Conservation (phyloP, 1,284 basidiomycete species). For the Austroboletus rostrupii region DNA sequence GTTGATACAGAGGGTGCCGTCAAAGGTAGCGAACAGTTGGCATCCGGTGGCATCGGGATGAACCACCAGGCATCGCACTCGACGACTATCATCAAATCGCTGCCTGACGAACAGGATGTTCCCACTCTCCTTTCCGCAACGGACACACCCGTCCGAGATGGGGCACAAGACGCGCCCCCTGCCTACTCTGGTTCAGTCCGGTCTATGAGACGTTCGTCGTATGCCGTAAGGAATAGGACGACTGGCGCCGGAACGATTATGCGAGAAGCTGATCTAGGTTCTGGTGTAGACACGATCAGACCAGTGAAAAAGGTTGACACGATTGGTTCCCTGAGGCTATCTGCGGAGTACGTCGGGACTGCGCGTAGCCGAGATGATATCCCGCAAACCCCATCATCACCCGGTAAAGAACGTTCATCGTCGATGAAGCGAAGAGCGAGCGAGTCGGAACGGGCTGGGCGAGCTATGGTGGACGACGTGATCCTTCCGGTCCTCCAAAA, state of each 20-base stretch:
- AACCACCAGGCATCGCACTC: slow-evolving; percentile 59
- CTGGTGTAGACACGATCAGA: slow-evolving; percentile 83
- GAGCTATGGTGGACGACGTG: slow-evolving; percentile 74
- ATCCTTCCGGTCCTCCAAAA: slow-evolving; percentile 72
- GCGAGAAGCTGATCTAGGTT: slow-evolving; percentile 77
- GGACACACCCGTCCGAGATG: slow-evolving; percentile 23
- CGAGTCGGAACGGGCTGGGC: slow-evolving; percentile 65
- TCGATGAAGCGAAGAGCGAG: slow-evolving; percentile 43
- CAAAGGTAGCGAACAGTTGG: slow-evolving; percentile 57
- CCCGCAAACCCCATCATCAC: slow-evolving; percentile 35
- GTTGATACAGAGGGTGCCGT: slow-evolving; percentile 57
- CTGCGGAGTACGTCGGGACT: slow-evolving; percentile 78
- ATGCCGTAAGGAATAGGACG: slow-evolving; percentile 64
- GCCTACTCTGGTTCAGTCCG: slow-evolving; percentile 57
- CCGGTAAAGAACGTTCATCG: slow-evolving; percentile 36
- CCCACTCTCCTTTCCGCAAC: slow-evolving; percentile 36
- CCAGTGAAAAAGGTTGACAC: slow-evolving; percentile 91
- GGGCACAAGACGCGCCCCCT: slow-evolving; percentile 51
- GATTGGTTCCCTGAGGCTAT: slow-evolving; percentile 70
- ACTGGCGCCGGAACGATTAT: slow-evolving; percentile 72
- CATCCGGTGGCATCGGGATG: slow-evolving; percentile 42
- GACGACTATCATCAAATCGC: slow-evolving; percentile 61
- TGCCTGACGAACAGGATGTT: slow-evolving; percentile 39
- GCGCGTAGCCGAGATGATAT: slow-evolving; percentile 52
- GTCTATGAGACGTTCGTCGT: slow-evolving; percentile 62